Conservation (phyloP, 2,329 filamentous ascomycete species). For the Golovinomyces cichoracearum region DNA sequence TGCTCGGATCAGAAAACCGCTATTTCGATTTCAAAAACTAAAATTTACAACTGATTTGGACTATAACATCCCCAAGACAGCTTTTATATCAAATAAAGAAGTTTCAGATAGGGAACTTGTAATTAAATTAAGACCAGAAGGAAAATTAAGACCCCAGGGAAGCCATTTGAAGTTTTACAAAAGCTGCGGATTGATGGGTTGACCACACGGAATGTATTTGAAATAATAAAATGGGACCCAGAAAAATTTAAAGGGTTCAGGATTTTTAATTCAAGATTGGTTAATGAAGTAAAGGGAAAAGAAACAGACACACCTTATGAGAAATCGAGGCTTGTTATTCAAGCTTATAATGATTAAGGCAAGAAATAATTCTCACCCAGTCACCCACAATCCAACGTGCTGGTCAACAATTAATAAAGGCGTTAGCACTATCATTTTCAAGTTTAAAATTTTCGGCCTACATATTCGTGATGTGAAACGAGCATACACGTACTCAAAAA, state of each 20-base stretch:
- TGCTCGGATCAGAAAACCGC: too few species aligned
- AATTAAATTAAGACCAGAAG: too few species aligned
- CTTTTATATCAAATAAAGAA: too few species aligned
- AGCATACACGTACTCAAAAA: not conserved
- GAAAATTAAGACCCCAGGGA: not conserved
- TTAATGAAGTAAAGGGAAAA: not conserved
- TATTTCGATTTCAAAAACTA: too few species aligned
- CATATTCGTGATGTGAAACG: constrained; percentile 1
- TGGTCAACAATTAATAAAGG: constrained; percentile 1
- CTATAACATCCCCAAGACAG: too few species aligned
- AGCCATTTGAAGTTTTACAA: not conserved
- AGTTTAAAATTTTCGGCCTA: not conserved
- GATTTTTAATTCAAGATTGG: not conserved
- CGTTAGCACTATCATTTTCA: not conserved
- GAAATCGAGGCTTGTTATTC: not conserved
- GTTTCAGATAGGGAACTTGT: too few species aligned
- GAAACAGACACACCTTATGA: not conserved
- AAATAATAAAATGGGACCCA: not conserved
- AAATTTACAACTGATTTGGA: too few species aligned
- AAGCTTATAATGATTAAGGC: constrained; percentile 3
- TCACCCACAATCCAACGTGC: constrained; percentile 1
- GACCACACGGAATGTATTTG: not conserved
- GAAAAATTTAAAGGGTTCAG: not conserved
- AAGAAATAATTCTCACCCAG: constrained; percentile 2
- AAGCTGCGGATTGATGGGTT: not conserved